These are phyloP conservation scores for Didymellaceae sp. DNA, from an alignment of 2,329 filamentous ascomycete species.

Conservation along the genomic window DNA sequence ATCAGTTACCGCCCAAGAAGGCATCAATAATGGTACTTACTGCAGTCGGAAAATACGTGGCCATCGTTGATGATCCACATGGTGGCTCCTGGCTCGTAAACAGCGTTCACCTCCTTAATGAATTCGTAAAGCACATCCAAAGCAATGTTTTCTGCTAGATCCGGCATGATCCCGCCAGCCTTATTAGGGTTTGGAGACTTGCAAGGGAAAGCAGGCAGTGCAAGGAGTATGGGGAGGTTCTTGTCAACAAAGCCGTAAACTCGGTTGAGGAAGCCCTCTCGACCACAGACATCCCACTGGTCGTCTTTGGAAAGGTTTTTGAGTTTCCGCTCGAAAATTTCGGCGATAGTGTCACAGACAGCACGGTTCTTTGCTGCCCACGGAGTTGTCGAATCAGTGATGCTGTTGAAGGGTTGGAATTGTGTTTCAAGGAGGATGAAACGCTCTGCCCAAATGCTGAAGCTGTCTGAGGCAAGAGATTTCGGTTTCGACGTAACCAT, in stretches of 20 bases:
- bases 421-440: conserved; percentile 40
- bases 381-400: conserved; percentile 25
- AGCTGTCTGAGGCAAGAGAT: conserved; percentile 30
- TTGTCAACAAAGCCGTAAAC: conserved; percentile 38
- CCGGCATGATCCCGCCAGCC: conserved; percentile 57
- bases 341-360: conserved; percentile 27
- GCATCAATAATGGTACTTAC: conserved; percentile 26
- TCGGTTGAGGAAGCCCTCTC: conserved; percentile 32
- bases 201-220: conserved; percentile 66
- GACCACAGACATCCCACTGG: conserved; percentile 35
- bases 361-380: conserved; percentile 30
- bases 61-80: conserved; percentile 55
- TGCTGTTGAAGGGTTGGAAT: conserved; percentile 31
- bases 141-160: conserved; percentile 53
- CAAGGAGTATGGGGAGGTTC: conserved; percentile 35
- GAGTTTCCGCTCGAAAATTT: conserved; percentile 38
- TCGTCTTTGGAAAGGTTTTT: conserved; percentile 39
- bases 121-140: conserved; percentile 51
- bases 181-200: conserved; percentile 66
- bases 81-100: conserved; percentile 52
- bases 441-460: conserved; percentile 36
- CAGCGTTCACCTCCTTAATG: conserved; percentile 48
- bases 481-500: conserved; percentile 33
- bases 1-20: conserved; percentile 8
- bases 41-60: conserved; percentile 52